phyloP scores from a whole-genome alignment of 2,329 filamentous ascomycete species.

The Ceratocystis colombiana region DNA sequence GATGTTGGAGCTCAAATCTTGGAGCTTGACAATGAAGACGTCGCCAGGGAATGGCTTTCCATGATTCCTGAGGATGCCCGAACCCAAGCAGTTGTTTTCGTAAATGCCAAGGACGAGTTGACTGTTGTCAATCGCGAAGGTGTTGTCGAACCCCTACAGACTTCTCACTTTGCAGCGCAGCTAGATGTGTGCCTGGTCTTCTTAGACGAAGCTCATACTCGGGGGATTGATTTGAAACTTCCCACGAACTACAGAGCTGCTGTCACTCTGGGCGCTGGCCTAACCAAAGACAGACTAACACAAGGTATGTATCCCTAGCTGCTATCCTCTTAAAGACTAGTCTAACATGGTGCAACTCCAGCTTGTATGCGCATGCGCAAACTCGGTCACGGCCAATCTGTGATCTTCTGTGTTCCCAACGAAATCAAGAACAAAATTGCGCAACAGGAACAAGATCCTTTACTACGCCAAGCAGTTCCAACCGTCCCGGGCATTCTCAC shows the following conservation, averaged over 20 bases:
- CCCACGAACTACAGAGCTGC: slow-evolving; percentile 51
- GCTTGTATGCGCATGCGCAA: slow-evolving; percentile 64
- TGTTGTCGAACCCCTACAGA: slow-evolving; percentile 40
- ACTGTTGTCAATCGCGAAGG: slow-evolving; percentile 43
- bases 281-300: slow-evolving; percentile 59
- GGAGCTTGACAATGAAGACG: slow-evolving; percentile 47
- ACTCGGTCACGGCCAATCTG: slow-evolving; percentile 55
- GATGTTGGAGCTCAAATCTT: slow-evolving; percentile 63
- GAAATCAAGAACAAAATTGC: slow-evolving; percentile 52
- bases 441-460: slow-evolving; percentile 16
- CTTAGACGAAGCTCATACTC: slow-evolving; percentile 59
- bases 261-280: slow-evolving; percentile 53
- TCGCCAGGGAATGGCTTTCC: slow-evolving; percentile 47
- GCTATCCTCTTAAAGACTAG: neutral
- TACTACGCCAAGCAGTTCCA: slow-evolving; percentile 30
- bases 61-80: slow-evolving; percentile 23
- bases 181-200: slow-evolving; percentile 54
- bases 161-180: slow-evolving; percentile 48
- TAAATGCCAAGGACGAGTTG: slow-evolving; percentile 38
- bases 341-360: slow-evolving; percentile 28
- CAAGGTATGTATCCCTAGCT: slow-evolving; percentile 45
- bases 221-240: slow-evolving; percentile 58
- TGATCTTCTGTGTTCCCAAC: slow-evolving; percentile 49
- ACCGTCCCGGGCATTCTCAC: slow-evolving; percentile 45
- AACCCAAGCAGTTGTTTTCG: slow-evolving; percentile 28